phyloP scores from a whole-genome alignment of 306 rosid species.

The Prosopis cineraria region DNA sequence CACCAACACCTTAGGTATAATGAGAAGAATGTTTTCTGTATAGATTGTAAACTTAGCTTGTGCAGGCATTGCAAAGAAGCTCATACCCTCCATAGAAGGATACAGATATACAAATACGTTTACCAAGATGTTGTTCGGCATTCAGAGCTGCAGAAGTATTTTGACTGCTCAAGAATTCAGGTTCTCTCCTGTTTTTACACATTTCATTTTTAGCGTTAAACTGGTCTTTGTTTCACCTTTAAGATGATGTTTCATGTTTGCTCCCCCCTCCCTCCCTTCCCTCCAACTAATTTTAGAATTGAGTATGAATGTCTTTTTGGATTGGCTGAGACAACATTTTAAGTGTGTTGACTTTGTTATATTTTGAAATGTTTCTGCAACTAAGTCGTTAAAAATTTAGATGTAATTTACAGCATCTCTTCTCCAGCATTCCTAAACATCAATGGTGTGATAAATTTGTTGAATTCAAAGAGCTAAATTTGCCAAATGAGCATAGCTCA shows the following conservation, averaged over 20 bases:
- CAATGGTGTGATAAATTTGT: neutral
- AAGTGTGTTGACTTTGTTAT: conserved; percentile 3
- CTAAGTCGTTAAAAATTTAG: neutral
- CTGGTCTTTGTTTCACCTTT: conserved; percentile 13
- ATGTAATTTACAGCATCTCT: too few relatives aligned
- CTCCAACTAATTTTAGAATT: neutral
- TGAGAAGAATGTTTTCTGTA: conserved; percentile 78
- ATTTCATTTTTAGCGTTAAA: conserved; percentile 7
- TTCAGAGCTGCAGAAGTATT: conserved; percentile 69
- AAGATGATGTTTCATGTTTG: neutral
- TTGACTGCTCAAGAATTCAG: conserved; percentile 91
- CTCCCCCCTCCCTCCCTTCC: too few relatives aligned
- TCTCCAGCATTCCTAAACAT: neutral
- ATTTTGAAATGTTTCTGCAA: too few relatives aligned
- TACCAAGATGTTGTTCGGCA: conserved; percentile 84
- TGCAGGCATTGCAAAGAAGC: conserved; percentile 77
- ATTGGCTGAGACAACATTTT: neutral
- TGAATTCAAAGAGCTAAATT: conserved; percentile 1
- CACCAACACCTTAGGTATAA: conserved; percentile 66
- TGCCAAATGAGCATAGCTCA: neutral
- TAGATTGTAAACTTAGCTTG: conserved; percentile 68
- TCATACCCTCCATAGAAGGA: conserved; percentile 69
- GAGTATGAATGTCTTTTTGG: neutral
- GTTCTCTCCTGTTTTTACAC: conserved; percentile 40
- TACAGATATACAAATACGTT: conserved; percentile 88